These are phyloP conservation scores for Scheffersomyces segobiensis DNA, from an alignment of 1,139 yeast genomes.

Conservation along the genomic window DNA sequence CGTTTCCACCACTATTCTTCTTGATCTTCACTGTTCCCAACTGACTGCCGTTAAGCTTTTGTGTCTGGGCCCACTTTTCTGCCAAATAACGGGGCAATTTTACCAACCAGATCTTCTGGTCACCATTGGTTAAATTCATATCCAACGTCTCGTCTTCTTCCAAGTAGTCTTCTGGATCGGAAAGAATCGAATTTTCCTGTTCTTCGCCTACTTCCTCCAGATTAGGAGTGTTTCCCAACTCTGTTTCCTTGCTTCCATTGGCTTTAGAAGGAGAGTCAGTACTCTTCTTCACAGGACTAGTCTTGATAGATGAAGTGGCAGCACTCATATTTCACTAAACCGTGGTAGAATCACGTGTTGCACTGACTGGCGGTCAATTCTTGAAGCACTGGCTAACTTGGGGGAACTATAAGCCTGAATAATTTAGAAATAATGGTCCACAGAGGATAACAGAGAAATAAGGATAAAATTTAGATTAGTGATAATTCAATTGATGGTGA, in stretches of 20 bases:
- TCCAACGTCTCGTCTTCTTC: constrained; percentile 63
- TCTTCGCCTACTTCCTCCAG: constrained; percentile 24
- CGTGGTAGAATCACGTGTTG: background rate
- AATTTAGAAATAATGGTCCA: background rate
- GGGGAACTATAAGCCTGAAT: background rate
- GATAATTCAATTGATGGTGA: background rate
- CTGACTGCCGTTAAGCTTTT: constrained; percentile 65
- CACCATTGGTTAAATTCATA: constrained; percentile 53
- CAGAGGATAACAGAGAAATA: background rate
- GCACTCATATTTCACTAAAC: background rate
- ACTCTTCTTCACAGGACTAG: constrained; percentile 17
- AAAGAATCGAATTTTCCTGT: constrained; percentile 29
- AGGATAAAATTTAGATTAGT: background rate
- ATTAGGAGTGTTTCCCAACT: constrained; percentile 8
- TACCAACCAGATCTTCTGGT: constrained; percentile 86
- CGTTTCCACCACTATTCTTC: constrained; percentile 34
- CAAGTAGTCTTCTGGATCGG: constrained; percentile 50
- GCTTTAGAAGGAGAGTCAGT: background rate
- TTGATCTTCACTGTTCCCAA: constrained; percentile 80
- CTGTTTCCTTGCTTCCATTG: constrained; percentile 10
- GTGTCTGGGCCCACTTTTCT: constrained; percentile 73
- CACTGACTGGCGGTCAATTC: background rate
- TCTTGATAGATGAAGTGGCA: constrained; percentile 5
- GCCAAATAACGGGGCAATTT: constrained; percentile 86
- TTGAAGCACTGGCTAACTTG: background rate